These are phyloP conservation scores for Vitis amurensis DNA, from an alignment of 164 flowering plant species.

Conservation along the genomic window DNA sequence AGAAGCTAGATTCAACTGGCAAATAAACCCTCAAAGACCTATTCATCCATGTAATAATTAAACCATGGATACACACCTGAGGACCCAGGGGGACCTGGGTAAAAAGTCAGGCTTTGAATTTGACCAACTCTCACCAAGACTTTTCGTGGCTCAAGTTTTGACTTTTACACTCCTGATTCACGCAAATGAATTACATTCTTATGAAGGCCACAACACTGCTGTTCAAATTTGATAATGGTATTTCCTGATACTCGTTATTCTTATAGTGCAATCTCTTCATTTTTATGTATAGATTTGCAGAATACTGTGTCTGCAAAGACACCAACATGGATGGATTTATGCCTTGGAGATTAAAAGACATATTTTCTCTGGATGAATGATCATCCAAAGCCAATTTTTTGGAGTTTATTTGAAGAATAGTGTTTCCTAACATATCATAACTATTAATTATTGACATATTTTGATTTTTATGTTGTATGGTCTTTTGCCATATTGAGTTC, in stretches of 20 bases:
- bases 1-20: too few species aligned
- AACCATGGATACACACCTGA: too few species aligned
- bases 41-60: too few species aligned
- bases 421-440: neutral
- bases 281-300: neutral
- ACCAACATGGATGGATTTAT: neutral
- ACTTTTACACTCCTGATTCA: too few species aligned
- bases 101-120: too few species aligned
- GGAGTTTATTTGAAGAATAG: neutral
- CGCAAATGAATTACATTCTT: too few species aligned
- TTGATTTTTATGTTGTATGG: neutral
- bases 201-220: too few species aligned
- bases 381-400: neutral
- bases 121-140: too few species aligned
- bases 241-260: neutral
- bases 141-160: too few species aligned
- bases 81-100: too few species aligned
- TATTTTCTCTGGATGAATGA: neutral
- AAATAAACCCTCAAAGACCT: too few species aligned
- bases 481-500: neutral
- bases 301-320: neutral
- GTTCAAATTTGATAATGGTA: too few species aligned
- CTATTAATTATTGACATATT: neutral
- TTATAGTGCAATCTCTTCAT: conserved; percentile 2
- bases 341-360: neutral